Evolutionary conservation across 805 yeast genomes (phyloP), one percentile per base, ranked within the genome.

Genomic region (Candida endomychidarum): DNA sequence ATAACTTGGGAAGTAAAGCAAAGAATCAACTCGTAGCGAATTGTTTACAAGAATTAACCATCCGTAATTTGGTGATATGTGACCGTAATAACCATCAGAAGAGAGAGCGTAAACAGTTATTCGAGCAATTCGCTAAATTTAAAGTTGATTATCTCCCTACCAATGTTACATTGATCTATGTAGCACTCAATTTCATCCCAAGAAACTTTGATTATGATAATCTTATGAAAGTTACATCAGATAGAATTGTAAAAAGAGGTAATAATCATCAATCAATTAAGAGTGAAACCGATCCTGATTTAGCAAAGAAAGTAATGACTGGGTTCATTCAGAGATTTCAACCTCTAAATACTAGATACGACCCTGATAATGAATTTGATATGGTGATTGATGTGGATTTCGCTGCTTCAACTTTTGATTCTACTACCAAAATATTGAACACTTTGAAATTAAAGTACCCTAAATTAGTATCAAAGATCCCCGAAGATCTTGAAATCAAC

Each of bases 211-310:
- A 58, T n/a, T 52, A 60, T 10, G 45, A 55, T 1, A 50, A 59
- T 4, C 50, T 81, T 1, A 75, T 78, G 74, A 49, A 66, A 2
- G 43, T 80, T 0, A 86, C 96, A 0, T 59, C 65, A 7, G 57
- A 65, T 0, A 70, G 97, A 40, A 83, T 91, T 0, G 35, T 69
- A 5, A 54, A 56, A 2, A 73, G 99, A 50, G 97, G 96, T 2
- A 89, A 89, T 53, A 83, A 86, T 47, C 99, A 93, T 57, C 96
- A 86, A 57, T 79, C 90, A 2, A 86, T 93, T 26, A 80, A 83
- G 48, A 71, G 68, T 4, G 57, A 53, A 0, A 70, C 74, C 40
- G 79, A 81, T 8, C 66, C 67, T 4, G 59, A 61, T 12, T 67
- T 72, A 37, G 80, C 86, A 0, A 60, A 67, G 23, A 74, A 70